Evolutionary conservation across 768 basidiomycete genomes (phyloP).

Genomic region (Paxillus involutus): DNA sequence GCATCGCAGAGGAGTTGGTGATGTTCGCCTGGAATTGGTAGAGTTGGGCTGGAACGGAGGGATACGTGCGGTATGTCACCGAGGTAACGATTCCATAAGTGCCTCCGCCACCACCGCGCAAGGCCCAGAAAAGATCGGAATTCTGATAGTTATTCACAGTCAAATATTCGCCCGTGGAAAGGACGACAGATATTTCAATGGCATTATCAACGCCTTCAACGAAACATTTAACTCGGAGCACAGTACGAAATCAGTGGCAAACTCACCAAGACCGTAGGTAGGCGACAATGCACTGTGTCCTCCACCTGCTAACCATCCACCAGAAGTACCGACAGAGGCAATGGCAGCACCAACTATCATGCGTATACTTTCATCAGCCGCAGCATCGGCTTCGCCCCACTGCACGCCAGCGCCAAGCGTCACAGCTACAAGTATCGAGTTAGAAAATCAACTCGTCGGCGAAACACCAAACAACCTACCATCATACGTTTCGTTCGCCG

Average conservation of each 20-base stretch:
- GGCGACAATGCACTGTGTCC: constrained; percentile 44
- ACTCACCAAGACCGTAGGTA: constrained; percentile 41
- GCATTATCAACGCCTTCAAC: constrained; percentile 46
- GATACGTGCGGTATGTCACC: constrained; percentile 45
- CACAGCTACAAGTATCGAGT: constrained; percentile 25
- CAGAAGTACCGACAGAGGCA: constrained; percentile 42
- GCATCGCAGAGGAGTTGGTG: constrained; percentile 25
- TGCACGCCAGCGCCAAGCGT: constrained; percentile 44
- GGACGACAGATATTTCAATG: constrained; percentile 45
- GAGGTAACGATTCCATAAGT: constrained; percentile 48
- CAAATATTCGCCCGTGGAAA: constrained; percentile 39
- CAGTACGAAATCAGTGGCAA: background rate
- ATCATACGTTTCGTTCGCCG: constrained; percentile 12
- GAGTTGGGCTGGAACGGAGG: constrained; percentile 31
- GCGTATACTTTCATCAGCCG: constrained; percentile 33
- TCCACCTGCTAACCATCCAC: constrained; percentile 49
- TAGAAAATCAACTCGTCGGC: background rate
- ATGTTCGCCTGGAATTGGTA: constrained; percentile 30
- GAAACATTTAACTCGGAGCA: background rate
- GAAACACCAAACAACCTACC: constrained; percentile 7
- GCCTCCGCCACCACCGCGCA: constrained; percentile 50
- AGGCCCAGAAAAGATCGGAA: constrained; percentile 51
- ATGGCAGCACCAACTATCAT: constrained; percentile 43
- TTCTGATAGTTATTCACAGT: constrained; percentile 41
- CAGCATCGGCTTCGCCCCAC: constrained; percentile 43